Evolutionary conservation across 2,329 filamentous ascomycete species (phyloP).

Genomic region (Talaromyces atroroseus): DNA sequence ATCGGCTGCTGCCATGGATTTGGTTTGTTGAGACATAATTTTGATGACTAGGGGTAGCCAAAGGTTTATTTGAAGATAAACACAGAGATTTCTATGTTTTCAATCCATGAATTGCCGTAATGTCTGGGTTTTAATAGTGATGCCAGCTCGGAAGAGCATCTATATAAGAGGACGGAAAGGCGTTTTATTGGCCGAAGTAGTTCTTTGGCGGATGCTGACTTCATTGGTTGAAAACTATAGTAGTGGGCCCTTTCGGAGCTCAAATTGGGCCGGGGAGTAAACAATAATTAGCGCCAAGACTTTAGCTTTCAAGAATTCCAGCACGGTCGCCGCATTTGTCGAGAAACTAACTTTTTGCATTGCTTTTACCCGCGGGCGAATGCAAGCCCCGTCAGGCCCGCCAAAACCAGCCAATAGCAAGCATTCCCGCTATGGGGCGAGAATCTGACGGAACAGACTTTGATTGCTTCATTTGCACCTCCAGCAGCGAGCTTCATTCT

Average conservation of each 20-base stretch:
- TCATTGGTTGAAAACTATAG: not conserved
- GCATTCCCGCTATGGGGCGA: not conserved
- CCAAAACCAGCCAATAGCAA: not conserved
- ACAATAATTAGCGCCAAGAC: not conserved
- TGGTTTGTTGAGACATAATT: not conserved
- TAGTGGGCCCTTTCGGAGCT: no score
- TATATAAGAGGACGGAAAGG: not conserved
- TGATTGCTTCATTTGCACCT: not conserved
- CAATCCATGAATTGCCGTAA: not conserved
- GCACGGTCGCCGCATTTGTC: not conserved
- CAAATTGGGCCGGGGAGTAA: not conserved
- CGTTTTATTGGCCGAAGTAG: not conserved
- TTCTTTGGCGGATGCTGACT: not conserved
- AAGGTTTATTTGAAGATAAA: not conserved
- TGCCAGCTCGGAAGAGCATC: not conserved
- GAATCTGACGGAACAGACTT: not conserved
- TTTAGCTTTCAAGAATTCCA: not conserved
- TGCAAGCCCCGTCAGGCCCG: no score
- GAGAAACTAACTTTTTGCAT: not conserved
- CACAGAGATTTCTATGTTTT: not conserved
- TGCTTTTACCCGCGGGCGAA: not conserved
- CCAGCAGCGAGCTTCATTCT: no score
- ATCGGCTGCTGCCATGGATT: not conserved
- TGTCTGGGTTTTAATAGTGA: not conserved
- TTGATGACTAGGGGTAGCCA: no score